Evolutionary conservation across 2,329 filamentous ascomycete genomes (phyloP).

Genomic region (Lecanicillium sp.): DNA sequence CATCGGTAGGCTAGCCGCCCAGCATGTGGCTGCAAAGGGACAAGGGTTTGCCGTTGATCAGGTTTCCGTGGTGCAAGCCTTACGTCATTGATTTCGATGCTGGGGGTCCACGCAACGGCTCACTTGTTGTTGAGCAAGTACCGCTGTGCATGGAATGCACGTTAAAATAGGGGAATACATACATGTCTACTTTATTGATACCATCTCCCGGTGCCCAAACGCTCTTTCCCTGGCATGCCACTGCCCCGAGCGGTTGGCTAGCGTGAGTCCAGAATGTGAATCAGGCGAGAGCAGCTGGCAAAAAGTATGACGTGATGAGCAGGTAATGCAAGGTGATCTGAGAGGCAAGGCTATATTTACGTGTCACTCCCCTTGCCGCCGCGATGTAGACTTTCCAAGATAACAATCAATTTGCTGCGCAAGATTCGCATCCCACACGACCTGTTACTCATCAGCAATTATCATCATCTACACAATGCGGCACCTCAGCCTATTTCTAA

Average conservation of each 20-base stretch:
- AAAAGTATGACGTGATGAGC: constrained; percentile 13
- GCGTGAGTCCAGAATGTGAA: constrained; percentile 6
- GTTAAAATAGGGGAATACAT: neutral
- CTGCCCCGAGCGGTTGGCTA: constrained; percentile 1
- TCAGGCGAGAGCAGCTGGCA: constrained; percentile 7
- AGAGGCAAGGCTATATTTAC: constrained; percentile 3
- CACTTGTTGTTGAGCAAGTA: constrained; percentile 5
- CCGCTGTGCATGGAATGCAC: neutral
- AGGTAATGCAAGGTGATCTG: constrained; percentile 5
- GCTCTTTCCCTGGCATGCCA: neutral
- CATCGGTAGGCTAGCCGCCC: no score
- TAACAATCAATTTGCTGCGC: neutral
- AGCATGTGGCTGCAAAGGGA: neutral
- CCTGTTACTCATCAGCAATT: neutral
- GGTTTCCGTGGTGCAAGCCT: constrained; percentile 1
- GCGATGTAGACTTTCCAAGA: no score
- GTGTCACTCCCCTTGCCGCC: neutral
- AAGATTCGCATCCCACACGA: neutral
- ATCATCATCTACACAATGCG: constrained; percentile 62
- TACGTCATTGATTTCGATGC: constrained; percentile 10
- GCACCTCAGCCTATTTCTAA: constrained; percentile 63
- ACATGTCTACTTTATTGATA: constrained; percentile 7
- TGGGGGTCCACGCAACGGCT: neutral
- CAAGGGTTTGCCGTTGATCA: neutral
- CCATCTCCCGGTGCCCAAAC: neutral